These are phyloP conservation scores for Leccinum disarticulatum DNA, from an alignment of 768 basidiomycete species.

Conservation along the genomic window DNA sequence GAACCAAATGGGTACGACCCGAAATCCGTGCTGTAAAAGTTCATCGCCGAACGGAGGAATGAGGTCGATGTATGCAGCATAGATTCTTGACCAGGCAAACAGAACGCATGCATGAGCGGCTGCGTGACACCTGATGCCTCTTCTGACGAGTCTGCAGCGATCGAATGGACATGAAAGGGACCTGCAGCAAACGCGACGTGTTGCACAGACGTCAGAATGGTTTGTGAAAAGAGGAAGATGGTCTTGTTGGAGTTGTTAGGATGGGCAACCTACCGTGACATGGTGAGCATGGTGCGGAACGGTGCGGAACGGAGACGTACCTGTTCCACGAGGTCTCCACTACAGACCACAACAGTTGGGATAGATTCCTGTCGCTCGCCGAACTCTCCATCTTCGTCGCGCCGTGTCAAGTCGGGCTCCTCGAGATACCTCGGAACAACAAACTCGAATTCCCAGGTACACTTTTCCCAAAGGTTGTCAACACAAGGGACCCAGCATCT, in stretches of 20 bases:
- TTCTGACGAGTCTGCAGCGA: slow-evolving; percentile 63
- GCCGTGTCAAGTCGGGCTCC: slow-evolving; percentile 40
- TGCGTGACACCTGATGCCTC: slow-evolving; percentile 64
- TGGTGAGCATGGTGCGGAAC: slow-evolving; percentile 9
- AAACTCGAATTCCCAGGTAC: slow-evolving; percentile 98
- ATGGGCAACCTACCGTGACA: slow-evolving; percentile 70
- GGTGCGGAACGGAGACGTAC: slow-evolving; percentile 41
- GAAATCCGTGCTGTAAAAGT: slow-evolving; percentile 86
- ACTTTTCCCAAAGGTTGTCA: slow-evolving; percentile 93
- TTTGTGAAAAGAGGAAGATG: slow-evolving; percentile 90
- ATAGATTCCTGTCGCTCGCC: slow-evolving; percentile 55
- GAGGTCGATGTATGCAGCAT: slow-evolving; percentile 67
- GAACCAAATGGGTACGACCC: slow-evolving; percentile 96
- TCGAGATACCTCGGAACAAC: slow-evolving; percentile 85
- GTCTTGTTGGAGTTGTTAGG: slow-evolving; percentile 92
- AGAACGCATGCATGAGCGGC: slow-evolving; percentile 87
- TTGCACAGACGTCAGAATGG: slow-evolving; percentile 88
- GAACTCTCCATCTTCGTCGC: slow-evolving; percentile 42
- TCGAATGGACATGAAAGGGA: slow-evolving; percentile 79
- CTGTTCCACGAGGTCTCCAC: slow-evolving; percentile 94
- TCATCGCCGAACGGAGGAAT: slow-evolving; percentile 87
- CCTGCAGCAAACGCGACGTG: slow-evolving; percentile 96
- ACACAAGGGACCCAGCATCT: slow-evolving; percentile 98
- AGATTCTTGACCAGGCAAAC: slow-evolving; percentile 83
- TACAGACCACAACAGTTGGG: slow-evolving; percentile 88